These are phyloP conservation scores for Leccinum longicurvipes DNA, from an alignment of 768 basidiomycete genomes.

Conservation along the genomic window DNA sequence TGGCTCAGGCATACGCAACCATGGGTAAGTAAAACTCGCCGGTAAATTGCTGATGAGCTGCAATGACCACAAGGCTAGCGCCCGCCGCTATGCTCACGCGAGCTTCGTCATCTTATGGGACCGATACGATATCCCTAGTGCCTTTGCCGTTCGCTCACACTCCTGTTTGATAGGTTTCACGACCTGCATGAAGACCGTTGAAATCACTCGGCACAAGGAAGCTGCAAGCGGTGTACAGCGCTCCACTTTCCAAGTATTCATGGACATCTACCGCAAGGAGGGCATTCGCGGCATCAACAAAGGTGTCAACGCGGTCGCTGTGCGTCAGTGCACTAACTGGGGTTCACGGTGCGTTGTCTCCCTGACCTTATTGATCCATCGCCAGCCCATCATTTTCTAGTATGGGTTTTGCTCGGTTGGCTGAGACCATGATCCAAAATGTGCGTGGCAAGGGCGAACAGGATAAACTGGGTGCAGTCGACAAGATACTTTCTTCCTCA, in stretches of 20 bases:
- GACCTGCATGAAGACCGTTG: constrained; percentile 99
- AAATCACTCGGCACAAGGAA: constrained; percentile 95
- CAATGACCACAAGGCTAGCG: constrained; percentile 23
- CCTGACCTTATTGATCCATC: background rate
- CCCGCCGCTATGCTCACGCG: constrained; percentile 12
- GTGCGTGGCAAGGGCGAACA: constrained; percentile 74
- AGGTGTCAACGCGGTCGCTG: constrained; percentile 93
- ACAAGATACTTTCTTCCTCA: constrained; percentile 86
- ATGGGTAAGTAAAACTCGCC: constrained; percentile 73
- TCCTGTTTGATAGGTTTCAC: constrained; percentile 70
- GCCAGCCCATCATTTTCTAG: constrained; percentile 37
- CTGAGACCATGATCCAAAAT: constrained; percentile 76
- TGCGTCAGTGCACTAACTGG: constrained; percentile 93
- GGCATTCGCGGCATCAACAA: constrained; percentile 97
- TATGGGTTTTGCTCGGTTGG: constrained; percentile 95
- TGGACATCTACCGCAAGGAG: constrained; percentile 90
- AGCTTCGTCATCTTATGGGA: constrained; percentile 14
- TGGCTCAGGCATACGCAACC: constrained; percentile 7
- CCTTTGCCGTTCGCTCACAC: constrained; percentile 8
- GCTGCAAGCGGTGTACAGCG: constrained; percentile 80
- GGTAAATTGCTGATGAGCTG: background rate
- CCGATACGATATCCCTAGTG: background rate
- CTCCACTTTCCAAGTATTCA: constrained; percentile 92
- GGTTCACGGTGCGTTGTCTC: constrained; percentile 66
- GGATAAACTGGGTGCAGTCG: constrained; percentile 69